Conservation (phyloP, 441 rosid species). For the Sinapis alba region DNA sequence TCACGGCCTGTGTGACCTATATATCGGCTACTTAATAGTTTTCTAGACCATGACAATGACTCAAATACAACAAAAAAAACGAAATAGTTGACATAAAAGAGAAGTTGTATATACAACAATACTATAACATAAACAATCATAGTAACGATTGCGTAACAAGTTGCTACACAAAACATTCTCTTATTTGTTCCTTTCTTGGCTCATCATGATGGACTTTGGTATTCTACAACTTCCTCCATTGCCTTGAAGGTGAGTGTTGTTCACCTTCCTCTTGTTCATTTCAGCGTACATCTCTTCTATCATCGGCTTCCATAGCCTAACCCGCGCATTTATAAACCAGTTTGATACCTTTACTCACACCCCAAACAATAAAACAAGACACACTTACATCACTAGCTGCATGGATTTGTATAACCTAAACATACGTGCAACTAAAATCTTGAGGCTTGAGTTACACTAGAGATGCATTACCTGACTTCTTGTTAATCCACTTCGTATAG, state of each 20-base stretch:
- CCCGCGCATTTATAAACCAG: constrained; percentile 96
- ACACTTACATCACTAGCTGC: not conserved
- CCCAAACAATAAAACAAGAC: constrained; percentile 5
- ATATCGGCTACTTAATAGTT: no score
- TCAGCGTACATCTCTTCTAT: constrained; percentile 93
- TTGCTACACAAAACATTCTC: not conserved
- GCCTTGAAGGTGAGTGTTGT: constrained; percentile 23
- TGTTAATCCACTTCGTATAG: constrained; percentile 86
- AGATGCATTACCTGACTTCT: constrained; percentile 76
- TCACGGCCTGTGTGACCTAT: no score
- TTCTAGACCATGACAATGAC: not conserved
- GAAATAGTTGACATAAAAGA: not conserved
- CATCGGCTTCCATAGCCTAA: constrained; percentile 97
- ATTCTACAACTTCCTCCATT: constrained; percentile 21
- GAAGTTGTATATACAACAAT: constrained; percentile 33
- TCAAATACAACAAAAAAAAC: not conserved
- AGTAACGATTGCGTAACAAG: constrained; percentile 17
- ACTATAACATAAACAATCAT: constrained; percentile 14
- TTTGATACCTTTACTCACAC: constrained; percentile 69
- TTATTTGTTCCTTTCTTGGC: constrained; percentile 28
- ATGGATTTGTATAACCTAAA: constrained; percentile 2
- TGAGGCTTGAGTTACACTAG: not conserved
- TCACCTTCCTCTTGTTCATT: constrained; percentile 62
- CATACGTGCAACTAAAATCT: not conserved
- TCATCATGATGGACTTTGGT: constrained; percentile 34